Conservation (phyloP, 805 yeast species). For the Ogataea corticis region DNA sequence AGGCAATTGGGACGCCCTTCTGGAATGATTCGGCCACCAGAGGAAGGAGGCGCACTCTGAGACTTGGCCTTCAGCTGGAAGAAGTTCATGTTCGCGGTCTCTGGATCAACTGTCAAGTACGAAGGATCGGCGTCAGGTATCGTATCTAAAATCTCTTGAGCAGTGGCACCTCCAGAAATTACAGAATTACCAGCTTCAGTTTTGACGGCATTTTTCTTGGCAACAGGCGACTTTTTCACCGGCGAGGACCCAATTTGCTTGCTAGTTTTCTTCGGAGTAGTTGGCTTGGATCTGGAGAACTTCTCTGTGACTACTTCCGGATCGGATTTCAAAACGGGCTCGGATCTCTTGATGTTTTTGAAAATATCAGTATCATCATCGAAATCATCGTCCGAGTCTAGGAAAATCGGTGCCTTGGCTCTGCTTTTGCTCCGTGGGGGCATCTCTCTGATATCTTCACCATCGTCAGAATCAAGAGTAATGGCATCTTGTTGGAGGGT, state of each 20-base stretch:
- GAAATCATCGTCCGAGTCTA: slow-evolving; percentile 9
- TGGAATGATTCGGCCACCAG: slow-evolving; percentile 57
- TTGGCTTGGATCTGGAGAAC: background rate
- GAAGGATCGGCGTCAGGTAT: slow-evolving; percentile 74
- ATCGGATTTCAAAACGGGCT: background rate
- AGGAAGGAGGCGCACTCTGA: slow-evolving; percentile 32
- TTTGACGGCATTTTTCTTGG: background rate
- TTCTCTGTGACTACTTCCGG: slow-evolving; percentile 4
- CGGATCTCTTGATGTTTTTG: background rate
- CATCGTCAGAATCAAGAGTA: slow-evolving; percentile 18
- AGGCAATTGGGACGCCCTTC: slow-evolving; percentile 85
- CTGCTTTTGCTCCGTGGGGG: background rate
- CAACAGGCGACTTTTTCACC: background rate
- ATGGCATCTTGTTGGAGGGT: slow-evolving; percentile 4
- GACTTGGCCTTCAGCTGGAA: slow-evolving; percentile 57
- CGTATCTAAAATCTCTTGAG: slow-evolving; percentile 55
- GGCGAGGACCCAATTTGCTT: background rate
- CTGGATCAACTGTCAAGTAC: slow-evolving; percentile 38
- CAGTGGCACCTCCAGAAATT: slow-evolving; percentile 35
- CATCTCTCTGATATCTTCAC: slow-evolving; percentile 7
- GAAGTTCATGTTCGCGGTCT: slow-evolving; percentile 49
- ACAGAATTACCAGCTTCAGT: background rate
- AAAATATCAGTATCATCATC: background rate
- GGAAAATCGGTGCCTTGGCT: background rate
- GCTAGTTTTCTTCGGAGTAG: slow-evolving; percentile 4